Base-by-base conservation (phyloP, 192 early-diverging fungal genomes). In the Podila verticillata region DNA sequence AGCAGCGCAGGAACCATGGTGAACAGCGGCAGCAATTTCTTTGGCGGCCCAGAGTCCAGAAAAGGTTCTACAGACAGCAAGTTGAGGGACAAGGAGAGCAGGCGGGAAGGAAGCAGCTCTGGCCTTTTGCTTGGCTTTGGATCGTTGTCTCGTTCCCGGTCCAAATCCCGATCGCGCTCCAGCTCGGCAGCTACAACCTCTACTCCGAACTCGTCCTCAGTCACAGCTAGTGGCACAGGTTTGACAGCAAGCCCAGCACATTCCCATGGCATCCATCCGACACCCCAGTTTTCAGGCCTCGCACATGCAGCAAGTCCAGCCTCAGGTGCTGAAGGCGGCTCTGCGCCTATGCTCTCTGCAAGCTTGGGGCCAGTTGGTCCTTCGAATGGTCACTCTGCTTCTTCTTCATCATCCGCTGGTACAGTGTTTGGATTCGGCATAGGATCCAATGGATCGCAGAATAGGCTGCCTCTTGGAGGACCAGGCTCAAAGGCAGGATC, bases 371-470 rank as follows among this genome's bases (percentile, higher is more conserved):
- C 39, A 58, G n/a, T 51, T n/a, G n/a, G n/a, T 4, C 34, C 48
- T 4, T 8, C 36, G 22, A 39, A 32, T 7, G 31, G 30, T 4
- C 49, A 29, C 15, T 32, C 29, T 26, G 59, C 29, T 10, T 61
- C 65, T 4, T 34, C 74, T 26, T 28, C 35, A 17, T 61, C 36
- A 26, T 75, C 74, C 0, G 67, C 66, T 8, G 61, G 68, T 24
- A 75, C 67, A 0, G 63, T 75, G 31, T 75, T 75, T 63, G 74
- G 74, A 47, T 71, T 71, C 17, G 75, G 68, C 7, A 70, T 64
- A 13, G 75, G 68, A 24, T 71, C 69, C 1, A 54, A 54, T 54
- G 51, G 24, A 59, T 60, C 36, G 57, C 64, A 44, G 70, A 79
- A 26, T 22, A 68, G 24, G 39, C 67, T 44, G 22, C 51, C 51